Evolutionary conservation across 768 basidiomycete species (phyloP).

Genomic region (Hebeloma cylindrosporum): DNA sequence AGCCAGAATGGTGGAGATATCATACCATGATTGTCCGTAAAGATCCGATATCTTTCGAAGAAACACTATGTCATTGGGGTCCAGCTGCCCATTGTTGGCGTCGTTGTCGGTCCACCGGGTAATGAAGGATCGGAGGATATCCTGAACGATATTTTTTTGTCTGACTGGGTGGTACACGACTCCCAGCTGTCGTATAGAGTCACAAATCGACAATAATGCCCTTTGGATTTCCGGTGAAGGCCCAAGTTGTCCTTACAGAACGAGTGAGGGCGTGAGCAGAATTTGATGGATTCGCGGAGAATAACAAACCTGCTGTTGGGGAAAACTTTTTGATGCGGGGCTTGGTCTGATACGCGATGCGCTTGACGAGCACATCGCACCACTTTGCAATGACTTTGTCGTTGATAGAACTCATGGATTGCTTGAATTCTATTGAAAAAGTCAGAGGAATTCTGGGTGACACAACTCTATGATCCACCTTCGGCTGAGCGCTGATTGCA

Average conservation of each 20-base stretch:
- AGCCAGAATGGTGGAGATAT: conserved; percentile 14
- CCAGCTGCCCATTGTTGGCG: conserved; percentile 21
- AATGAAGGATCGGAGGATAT: conserved; percentile 42
- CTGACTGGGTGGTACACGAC: conserved; percentile 38
- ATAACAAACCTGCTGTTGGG: conserved; percentile 25
- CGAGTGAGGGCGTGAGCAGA: neutral
- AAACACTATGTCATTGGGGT: conserved; percentile 49
- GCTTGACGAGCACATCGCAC: conserved; percentile 45
- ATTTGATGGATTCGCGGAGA: neutral
- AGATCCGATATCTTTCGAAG: conserved; percentile 42
- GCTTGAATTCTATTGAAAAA: conserved; percentile 54
- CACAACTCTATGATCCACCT: conserved; percentile 29
- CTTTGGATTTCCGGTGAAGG: conserved; percentile 57
- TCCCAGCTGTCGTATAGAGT: conserved; percentile 56
- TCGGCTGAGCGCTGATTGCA: conserved; percentile 20
- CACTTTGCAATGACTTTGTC: conserved; percentile 51
- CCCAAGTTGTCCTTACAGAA: conserved; percentile 26
- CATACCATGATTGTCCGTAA: conserved; percentile 32
- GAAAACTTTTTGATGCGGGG: conserved; percentile 18
- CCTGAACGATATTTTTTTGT: conserved; percentile 36
- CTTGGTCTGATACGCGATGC: conserved; percentile 30
- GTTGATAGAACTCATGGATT: conserved; percentile 40
- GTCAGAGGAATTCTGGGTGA: neutral
- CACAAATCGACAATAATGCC: conserved; percentile 53
- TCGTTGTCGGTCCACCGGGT: conserved; percentile 31